Percentiles rank a stretch among this genome's conserved stretches.
phyloP scores from a whole-genome alignment of 768 basidiomycete genomes.

The Vishniacozyma victoriae region DNA sequence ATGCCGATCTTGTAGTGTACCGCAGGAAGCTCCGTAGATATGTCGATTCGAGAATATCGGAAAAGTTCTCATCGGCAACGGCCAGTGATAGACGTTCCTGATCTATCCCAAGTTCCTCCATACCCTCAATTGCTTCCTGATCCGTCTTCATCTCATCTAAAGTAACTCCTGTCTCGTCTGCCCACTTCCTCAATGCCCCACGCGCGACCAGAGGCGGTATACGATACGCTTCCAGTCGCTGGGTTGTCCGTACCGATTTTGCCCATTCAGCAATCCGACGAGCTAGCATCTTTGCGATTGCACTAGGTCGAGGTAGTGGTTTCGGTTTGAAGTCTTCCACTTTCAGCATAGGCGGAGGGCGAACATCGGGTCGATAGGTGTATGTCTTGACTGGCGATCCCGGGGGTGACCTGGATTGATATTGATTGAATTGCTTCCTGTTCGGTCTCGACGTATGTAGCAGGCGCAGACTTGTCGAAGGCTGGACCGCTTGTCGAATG shows the following conservation, averaged over 20 bases:
- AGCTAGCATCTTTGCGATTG: slow-evolving; percentile 9
- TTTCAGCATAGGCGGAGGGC: slow-evolving; percentile 4
- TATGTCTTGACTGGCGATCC: no score
- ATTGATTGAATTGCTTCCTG: no score
- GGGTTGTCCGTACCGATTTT: slow-evolving; percentile 6
- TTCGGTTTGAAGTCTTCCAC: slow-evolving; percentile 14
- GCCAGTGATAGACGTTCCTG: slow-evolving; percentile 17
- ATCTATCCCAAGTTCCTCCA: slow-evolving; percentile 18
- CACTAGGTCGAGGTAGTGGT: slow-evolving; percentile 7
- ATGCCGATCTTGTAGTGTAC: background rate
- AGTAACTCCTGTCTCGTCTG: background rate
- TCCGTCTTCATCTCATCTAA: slow-evolving; percentile 1
- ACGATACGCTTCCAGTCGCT: slow-evolving; percentile 24
- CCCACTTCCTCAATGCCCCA: background rate
- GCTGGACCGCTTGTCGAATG: background rate
- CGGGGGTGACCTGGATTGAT: background rate
- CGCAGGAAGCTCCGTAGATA: slow-evolving; percentile 26
- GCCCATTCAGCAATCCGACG: slow-evolving; percentile 23
- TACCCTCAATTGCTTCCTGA: slow-evolving; percentile 3
- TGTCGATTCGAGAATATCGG: slow-evolving; percentile 23
- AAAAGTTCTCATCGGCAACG: slow-evolving; percentile 21
- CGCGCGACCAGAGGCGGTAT: background rate
- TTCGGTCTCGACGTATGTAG: background rate
- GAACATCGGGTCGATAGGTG: background rate
- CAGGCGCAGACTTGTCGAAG: background rate